Conservation (phyloP, 2,329 filamentous ascomycete genomes). For the Hansfordia pulvinata region DNA sequence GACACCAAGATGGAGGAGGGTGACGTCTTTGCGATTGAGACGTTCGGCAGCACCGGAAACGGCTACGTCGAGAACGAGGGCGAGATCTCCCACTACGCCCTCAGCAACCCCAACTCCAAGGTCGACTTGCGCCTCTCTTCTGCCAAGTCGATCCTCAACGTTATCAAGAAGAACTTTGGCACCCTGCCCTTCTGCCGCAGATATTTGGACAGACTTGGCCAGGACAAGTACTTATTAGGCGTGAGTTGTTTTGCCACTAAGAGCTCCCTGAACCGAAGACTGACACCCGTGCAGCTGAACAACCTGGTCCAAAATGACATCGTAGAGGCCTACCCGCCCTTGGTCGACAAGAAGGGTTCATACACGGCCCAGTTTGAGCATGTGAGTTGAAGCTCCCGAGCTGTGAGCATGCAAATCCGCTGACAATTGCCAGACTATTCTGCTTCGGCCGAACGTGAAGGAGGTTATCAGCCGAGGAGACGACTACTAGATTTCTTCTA, state of each 20-base stretch:
- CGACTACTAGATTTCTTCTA: slow-evolving; percentile 48
- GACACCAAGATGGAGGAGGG: slow-evolving; percentile 97
- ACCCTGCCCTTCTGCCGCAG: slow-evolving; percentile 83
- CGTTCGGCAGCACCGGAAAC: slow-evolving; percentile 86
- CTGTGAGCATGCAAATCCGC: slow-evolving; percentile 6
- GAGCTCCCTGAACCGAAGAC: slow-evolving; percentile 1
- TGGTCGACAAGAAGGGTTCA: slow-evolving; percentile 85
- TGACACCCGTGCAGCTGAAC: slow-evolving; percentile 50
- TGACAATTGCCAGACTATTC: slow-evolving; percentile 44
- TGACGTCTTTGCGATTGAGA: slow-evolving; percentile 91
- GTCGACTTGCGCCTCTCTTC: slow-evolving; percentile 66
- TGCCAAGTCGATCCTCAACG: slow-evolving; percentile 71
- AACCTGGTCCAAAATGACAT: slow-evolving; percentile 72
- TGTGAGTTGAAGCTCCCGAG: slow-evolving; percentile 40
- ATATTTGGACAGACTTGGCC: slow-evolving; percentile 83
- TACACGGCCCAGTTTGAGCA: slow-evolving; percentile 94
- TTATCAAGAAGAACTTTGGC: slow-evolving; percentile 94
- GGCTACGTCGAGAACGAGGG: slow-evolving; percentile 80
- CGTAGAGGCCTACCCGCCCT: slow-evolving; percentile 79
- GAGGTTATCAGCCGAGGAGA: slow-evolving; percentile 79
- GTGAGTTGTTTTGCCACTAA: slow-evolving; percentile 32
- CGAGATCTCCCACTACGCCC: slow-evolving; percentile 82
- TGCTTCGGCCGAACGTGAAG: slow-evolving; percentile 69
- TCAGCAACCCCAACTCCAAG: slow-evolving; percentile 57
- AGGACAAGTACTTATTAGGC: slow-evolving; percentile 86